phyloP scores from a whole-genome alignment of 179 eudicot genomes.

The Corrigiola litoralis region DNA sequence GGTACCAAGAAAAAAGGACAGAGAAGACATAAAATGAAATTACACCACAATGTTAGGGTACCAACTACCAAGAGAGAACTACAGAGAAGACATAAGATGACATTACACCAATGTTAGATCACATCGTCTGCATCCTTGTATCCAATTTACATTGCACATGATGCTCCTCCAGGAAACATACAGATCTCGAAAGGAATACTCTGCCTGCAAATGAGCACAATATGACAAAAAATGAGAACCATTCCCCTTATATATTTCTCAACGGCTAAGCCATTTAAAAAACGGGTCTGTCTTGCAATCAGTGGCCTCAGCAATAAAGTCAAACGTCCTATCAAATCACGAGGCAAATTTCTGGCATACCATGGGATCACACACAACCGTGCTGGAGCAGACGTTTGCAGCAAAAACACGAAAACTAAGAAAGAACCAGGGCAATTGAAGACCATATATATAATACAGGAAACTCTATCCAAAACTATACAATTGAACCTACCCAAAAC shows the following conservation, averaged over 20 bases:
- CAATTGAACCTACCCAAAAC: too few relatives aligned
- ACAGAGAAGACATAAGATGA: neutral
- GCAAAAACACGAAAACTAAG: too few relatives aligned
- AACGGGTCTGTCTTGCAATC: neutral
- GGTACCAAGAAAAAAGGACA: too few relatives aligned
- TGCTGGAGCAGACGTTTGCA: too few relatives aligned
- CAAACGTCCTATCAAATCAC: neutral
- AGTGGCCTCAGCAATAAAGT: neutral
- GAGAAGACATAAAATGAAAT: too few relatives aligned
- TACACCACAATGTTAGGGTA: too few relatives aligned
- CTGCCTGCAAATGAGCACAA: conserved; percentile 6
- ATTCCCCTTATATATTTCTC: neutral
- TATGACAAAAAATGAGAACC: neutral
- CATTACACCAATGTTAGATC: neutral
- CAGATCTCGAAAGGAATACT: neutral
- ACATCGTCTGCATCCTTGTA: neutral
- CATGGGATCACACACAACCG: too few relatives aligned
- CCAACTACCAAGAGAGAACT: too few relatives aligned
- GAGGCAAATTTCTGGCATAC: too few relatives aligned
- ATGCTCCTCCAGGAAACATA: conserved; percentile 3
- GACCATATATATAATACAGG: too few relatives aligned
- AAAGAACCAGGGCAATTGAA: too few relatives aligned
- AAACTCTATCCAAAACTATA: too few relatives aligned
- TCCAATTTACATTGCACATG: conserved; percentile 2
- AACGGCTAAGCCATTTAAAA: neutral